Percentiles rank a stretch among this genome's conserved stretches.
These are phyloP conservation scores for Fusarium paranaense DNA, from an alignment of 2,329 filamentous ascomycete species.

Conservation along the genomic window DNA sequence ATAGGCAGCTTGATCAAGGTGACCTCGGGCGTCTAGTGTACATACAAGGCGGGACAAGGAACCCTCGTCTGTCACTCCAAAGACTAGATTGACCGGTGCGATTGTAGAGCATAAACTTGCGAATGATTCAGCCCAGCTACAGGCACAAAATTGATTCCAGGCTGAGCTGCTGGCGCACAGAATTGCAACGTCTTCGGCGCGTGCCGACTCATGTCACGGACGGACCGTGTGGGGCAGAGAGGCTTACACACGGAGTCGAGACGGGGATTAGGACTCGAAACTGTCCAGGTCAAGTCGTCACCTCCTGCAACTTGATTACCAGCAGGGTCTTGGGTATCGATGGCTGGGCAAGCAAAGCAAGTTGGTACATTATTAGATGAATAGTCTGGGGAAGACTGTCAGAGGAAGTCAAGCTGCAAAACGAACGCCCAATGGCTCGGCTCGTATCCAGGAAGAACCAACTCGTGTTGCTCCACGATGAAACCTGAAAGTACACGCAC, in stretches of 20 bases:
- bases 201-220: conserved; percentile 15
- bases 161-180: conserved; percentile 1
- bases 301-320: conserved; percentile 1
- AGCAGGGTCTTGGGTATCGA: background rate
- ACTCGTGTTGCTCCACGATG: conserved; percentile 1
- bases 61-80: background rate
- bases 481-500: background rate
- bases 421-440: background rate
- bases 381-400: background rate
- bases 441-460: conserved; percentile 11
- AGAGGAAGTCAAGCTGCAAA: background rate
- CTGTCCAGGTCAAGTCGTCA: background rate
- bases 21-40: background rate
- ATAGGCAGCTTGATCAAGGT: background rate
- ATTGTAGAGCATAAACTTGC: background rate
- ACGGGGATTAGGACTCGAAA: background rate
- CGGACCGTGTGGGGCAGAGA: conserved; percentile 21
- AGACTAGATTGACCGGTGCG: background rate
- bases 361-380: background rate
- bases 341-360: background rate
- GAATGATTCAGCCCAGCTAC: background rate
- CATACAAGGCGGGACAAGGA: background rate
- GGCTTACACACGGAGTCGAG: background rate
- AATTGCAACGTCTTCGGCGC: conserved; percentile 19
- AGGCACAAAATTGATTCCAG: background rate